These are phyloP conservation scores for Paracorniculantispora psalliotae DNA, from an alignment of 2,329 filamentous ascomycete species.

Conservation along the genomic window DNA sequence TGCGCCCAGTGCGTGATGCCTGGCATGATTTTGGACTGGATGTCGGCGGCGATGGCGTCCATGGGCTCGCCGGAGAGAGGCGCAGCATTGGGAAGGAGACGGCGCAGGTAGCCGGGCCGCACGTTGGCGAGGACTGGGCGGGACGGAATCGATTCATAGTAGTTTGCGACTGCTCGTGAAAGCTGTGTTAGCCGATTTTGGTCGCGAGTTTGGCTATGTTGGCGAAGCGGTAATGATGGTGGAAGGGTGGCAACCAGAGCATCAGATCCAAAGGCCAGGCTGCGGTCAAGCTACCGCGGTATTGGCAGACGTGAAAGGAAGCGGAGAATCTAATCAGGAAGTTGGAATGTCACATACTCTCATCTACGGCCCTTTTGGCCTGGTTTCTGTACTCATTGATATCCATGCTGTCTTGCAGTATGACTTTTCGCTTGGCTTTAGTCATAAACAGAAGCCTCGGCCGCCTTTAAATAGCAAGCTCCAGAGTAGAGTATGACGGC, in stretches of 20 bases:
- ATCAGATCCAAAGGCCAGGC: neutral
- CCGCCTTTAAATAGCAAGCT: no score
- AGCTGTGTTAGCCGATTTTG: neutral
- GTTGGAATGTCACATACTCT: no score
- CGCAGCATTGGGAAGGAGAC: constrained; percentile 64
- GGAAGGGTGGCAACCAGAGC: constrained; percentile 1
- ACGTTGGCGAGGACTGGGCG: constrained; percentile 73
- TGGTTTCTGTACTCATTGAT: no score
- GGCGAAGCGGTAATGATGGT: neutral
- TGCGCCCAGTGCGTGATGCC: constrained; percentile 94
- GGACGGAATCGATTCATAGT: constrained; percentile 70
- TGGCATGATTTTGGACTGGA: constrained; percentile 81
- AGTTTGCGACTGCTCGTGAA: constrained; percentile 61
- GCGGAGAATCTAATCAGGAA: no score
- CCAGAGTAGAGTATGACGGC: no score
- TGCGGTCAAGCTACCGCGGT: no score
- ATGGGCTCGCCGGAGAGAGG: constrained; percentile 68
- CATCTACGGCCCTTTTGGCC: no score
- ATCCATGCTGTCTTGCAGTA: no score
- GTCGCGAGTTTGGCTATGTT: neutral
- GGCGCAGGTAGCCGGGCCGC: constrained; percentile 77
- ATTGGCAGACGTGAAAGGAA: no score
- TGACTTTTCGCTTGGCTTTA: no score
- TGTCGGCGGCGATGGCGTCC: constrained; percentile 74
- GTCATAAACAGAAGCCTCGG: no score